A percentile compares a stretch with the other conserved stretches of the same genome.
Evolutionary conservation across 140 eudicot species (phyloP).

Genomic region (Erigeron philadelphicus): DNA sequence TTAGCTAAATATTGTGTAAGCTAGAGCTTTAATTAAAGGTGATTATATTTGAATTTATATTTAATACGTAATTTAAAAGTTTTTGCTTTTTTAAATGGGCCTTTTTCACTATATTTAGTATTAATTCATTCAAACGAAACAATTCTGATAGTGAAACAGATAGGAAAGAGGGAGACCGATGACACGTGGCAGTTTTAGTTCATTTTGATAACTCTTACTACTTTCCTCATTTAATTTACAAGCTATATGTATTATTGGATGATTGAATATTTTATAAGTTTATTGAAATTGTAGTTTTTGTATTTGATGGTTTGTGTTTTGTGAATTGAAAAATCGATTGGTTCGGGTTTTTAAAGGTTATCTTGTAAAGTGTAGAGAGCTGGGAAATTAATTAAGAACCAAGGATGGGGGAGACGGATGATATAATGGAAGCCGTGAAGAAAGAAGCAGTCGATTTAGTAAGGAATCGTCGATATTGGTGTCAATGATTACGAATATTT

Average conservation of each 20-base stretch:
- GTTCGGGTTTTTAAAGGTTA: conserved; percentile 11
- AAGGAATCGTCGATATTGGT: conserved; percentile 21
- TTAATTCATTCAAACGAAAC: background rate
- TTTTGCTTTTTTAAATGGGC: no score
- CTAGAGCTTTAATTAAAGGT: background rate
- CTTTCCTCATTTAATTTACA: background rate
- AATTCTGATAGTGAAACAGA: background rate
- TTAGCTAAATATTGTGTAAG: background rate
- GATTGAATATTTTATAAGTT: background rate
- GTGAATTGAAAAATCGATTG: conserved; percentile 14
- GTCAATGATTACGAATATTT: background rate
- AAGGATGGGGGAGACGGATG: conserved; percentile 56
- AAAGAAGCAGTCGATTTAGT: conserved; percentile 75
- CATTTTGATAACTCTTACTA: background rate
- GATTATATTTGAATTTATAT: background rate
- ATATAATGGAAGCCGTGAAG: conserved; percentile 63
- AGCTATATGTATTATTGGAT: background rate
- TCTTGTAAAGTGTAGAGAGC: conserved; percentile 1
- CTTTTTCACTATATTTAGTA: background rate
- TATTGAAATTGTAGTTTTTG: background rate
- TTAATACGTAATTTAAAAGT: background rate
- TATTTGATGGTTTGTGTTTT: conserved; percentile 12
- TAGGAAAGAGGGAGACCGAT: background rate
- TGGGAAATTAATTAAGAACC: conserved; percentile 20
- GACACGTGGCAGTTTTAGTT: background rate